phyloP scores from a whole-genome alignment of 305 asterid species.

The Solanum hybrid region DNA sequence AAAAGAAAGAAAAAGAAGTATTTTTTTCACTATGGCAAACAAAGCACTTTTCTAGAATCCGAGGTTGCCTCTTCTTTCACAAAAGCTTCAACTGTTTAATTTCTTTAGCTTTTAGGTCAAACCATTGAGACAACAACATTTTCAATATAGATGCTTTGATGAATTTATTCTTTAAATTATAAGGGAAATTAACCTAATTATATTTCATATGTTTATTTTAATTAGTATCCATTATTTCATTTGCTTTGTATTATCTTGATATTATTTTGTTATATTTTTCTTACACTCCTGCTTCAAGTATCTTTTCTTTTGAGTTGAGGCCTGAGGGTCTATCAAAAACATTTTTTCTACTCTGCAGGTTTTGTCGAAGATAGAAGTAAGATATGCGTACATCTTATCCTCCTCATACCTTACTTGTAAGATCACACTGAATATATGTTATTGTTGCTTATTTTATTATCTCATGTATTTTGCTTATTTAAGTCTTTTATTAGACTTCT shows the following conservation, averaged over 20 bases:
- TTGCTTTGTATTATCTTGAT: not conserved
- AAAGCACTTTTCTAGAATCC: conserved; percentile 39
- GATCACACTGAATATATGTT: not conserved
- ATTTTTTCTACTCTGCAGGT: not conserved
- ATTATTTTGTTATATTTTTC: not conserved
- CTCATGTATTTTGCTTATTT: not conserved
- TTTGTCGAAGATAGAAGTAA: not conserved
- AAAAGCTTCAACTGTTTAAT: conserved; percentile 9
- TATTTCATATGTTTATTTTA: not conserved
- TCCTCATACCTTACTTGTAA: too few species aligned
- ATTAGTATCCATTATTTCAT: not conserved
- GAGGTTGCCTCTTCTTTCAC: conserved; percentile 34
- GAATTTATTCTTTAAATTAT: not conserved
- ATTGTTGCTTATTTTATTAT: not conserved
- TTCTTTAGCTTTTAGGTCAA: conserved; percentile 35
- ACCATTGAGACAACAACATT: not conserved
- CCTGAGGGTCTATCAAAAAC: not conserved
- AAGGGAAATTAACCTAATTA: not conserved
- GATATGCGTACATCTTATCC: rapidly evolving
- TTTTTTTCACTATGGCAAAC: conserved; percentile 2
- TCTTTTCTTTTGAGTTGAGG: not conserved
- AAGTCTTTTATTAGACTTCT: not conserved
- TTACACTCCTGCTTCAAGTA: not conserved
- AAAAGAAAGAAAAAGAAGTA: not conserved
- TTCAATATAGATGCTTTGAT: not conserved